A percentile compares a stretch with the other conserved stretches of the same genome.
phyloP scores from a whole-genome alignment of 129 eudicot species.

The Deinandra increscens region DNA sequence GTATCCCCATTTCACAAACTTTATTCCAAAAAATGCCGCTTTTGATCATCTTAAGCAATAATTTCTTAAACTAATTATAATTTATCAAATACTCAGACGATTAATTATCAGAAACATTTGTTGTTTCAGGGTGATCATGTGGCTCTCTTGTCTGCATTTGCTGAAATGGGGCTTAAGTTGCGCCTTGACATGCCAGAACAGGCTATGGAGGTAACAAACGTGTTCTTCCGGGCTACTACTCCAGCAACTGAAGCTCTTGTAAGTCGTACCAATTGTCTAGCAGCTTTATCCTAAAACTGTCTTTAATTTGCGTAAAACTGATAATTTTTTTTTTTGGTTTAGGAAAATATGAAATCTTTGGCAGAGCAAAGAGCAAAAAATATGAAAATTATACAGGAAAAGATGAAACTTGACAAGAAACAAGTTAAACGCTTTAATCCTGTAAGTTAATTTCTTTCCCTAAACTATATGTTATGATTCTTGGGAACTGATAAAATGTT shows the following conservation, averaged over 20 bases:
- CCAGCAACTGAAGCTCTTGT: conserved; percentile 87
- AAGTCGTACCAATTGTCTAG: conserved; percentile 27
- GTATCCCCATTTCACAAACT: neutral
- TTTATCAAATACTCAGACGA: neutral
- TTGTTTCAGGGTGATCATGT: conserved; percentile 87
- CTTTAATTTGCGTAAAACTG: conserved; percentile 7
- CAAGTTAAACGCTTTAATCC: conserved; percentile 89
- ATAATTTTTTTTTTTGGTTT: conserved; percentile 22
- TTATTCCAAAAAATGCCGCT: neutral
- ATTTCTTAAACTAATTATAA: neutral
- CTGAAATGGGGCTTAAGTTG: conserved; percentile 95
- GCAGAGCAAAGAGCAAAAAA: conserved; percentile 70
- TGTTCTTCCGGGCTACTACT: conserved; percentile 80
- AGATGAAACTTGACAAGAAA: conserved; percentile 79
- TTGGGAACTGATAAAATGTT: conserved; percentile 25
- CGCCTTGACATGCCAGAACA: conserved; percentile 95
- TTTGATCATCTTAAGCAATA: neutral
- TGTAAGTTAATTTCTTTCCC: conserved; percentile 42
- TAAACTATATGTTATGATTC: neutral
- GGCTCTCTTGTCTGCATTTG: conserved; percentile 91
- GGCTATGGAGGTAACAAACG: conserved; percentile 85
- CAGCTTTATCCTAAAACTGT: neutral
- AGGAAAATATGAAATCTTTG: conserved; percentile 75
- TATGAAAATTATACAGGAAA: conserved; percentile 69
- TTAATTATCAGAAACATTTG: neutral